Conservation (phyloP, 2,329 filamentous ascomycete genomes). For the Zymoseptoria pseudotritici region DNA sequence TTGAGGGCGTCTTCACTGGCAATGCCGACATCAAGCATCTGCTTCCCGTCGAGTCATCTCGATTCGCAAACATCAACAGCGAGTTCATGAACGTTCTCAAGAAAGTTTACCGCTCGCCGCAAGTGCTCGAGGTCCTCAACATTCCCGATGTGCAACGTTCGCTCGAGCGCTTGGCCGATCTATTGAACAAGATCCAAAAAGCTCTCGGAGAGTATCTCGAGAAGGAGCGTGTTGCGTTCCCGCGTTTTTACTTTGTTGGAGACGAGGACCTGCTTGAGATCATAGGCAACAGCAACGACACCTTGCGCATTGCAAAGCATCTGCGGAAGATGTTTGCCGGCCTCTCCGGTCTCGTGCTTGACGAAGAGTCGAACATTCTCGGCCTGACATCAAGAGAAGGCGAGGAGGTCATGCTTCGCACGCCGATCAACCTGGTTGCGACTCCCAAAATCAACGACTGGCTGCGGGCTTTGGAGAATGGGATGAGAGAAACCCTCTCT, state of each 20-base stretch:
- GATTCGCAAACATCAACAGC: constrained; percentile 98
- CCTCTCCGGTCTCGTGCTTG: constrained; percentile 80
- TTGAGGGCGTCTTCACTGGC: constrained; percentile 96
- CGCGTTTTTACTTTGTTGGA: constrained; percentile 98
- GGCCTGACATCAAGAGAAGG: constrained; percentile 94
- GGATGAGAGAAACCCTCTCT: constrained; percentile 90
- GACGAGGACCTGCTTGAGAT: constrained; percentile 98
- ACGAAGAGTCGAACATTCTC: constrained; percentile 81
- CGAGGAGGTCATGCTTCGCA: constrained; percentile 79
- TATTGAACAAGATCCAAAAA: constrained; percentile 98
- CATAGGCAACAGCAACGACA: constrained; percentile 98
- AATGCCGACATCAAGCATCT: constrained; percentile 99
- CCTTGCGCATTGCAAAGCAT: constrained; percentile 91
- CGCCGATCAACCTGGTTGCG: constrained; percentile 84
- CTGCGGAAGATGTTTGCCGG: constrained; percentile 99
- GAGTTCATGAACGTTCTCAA: constrained; percentile 99
- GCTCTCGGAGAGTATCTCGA: constrained; percentile 97
- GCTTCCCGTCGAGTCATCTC: constrained; percentile 87
- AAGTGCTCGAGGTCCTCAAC: constrained; percentile 89
- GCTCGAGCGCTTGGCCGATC: constrained; percentile 86
- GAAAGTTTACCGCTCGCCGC: constrained; percentile 94
- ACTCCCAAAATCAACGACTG: constrained; percentile 98
- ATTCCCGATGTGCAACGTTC: constrained; percentile 96
- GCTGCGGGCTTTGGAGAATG: constrained; percentile 84
- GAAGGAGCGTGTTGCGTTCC: constrained; percentile 94